Base-by-base conservation (phyloP, 768 basidiomycete species). In the Strobilomyces echinocephalus region DNA sequence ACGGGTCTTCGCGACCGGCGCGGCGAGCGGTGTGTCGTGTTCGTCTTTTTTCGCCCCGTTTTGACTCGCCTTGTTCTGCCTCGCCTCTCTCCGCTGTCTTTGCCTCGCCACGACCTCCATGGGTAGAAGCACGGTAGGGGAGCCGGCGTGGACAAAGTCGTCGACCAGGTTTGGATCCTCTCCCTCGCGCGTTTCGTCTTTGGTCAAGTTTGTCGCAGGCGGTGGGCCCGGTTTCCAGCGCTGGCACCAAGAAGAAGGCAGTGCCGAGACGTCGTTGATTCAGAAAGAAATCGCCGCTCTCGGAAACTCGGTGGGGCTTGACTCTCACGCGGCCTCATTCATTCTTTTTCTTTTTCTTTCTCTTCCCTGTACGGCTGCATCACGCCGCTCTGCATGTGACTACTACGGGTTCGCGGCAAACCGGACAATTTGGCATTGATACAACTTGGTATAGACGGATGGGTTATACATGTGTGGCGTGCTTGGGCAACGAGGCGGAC, bases 71-170 rank as follows among this genome's bases (percentile, higher is more conserved):
- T 28, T 52, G 46, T 26, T 36, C 7, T 16, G 5, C 20, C 18
- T 18, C 47, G 12, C 42, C 34, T n/a, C n/a, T n/a, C n/a, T 36
- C 9, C 12, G 16, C 11, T 33, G 30, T 30, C 8, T 47, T 33
- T 8, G 28, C 10, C 4, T 41, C 2, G 46, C 30, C 20, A 16
- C 35, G 36, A 15, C 46, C 16, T 16, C 8, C 59, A 11, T 26
- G 26, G 14, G 8, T 38, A 71, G 69, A 69, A 66, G 54, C 58
- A 63, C 21, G 51, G 49, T 35, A 70, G 60, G 48, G 50, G 39
- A 18, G 35, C 42, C 12, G 60, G 55, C 16, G 34, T 35, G 44
- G 66, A 65, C 34, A 55, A 46, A 14, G 46, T 30, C 30, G 55
- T 48, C 47, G 60, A 64, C 52, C 61, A 66, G 67, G 67, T 69